These are phyloP conservation scores for Coelastrella sp. DNA, from an alignment of 139 green algal genomes.

Conservation along the genomic window DNA sequence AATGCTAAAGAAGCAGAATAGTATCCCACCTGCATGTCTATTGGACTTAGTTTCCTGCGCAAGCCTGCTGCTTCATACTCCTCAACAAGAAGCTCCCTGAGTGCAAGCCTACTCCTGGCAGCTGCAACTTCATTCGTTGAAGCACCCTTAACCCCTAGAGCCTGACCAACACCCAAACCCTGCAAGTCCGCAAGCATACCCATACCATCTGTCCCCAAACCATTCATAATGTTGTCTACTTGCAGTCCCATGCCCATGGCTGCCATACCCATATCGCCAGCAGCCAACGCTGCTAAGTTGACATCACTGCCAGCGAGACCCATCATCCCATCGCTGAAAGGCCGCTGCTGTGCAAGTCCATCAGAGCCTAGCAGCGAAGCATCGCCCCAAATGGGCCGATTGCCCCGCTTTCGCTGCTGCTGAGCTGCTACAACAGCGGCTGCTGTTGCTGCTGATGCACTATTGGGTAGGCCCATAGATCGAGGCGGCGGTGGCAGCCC, in stretches of 20 bases:
- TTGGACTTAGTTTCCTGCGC: constrained; percentile 60
- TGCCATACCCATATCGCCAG: background rate
- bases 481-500: background rate
- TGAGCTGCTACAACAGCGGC: no score
- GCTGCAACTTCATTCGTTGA: constrained; percentile 18
- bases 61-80: constrained; percentile 75
- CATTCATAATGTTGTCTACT: constrained; percentile 5
- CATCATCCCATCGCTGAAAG: constrained; percentile 5
- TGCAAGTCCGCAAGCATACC: background rate
- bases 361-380: background rate
- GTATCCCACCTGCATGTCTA: constrained; percentile 72
- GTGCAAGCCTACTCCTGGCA: constrained; percentile 39
- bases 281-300: constrained; percentile 18
- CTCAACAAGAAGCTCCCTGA: constrained; percentile 66
- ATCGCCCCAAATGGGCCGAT: background rate
- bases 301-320: constrained; percentile 9
- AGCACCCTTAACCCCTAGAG: background rate
- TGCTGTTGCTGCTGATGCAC: background rate
- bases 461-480: background rate
- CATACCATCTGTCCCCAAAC: background rate
- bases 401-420: constrained; percentile 39
- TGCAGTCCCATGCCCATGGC: constrained; percentile 21
- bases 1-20: no score
- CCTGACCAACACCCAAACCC: background rate
- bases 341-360: background rate